A percentile compares a stretch with the other conserved stretches of the same genome.
Conservation (phyloP, 108 stramenopile genomes). For the Cyclotella sp. region DNA sequence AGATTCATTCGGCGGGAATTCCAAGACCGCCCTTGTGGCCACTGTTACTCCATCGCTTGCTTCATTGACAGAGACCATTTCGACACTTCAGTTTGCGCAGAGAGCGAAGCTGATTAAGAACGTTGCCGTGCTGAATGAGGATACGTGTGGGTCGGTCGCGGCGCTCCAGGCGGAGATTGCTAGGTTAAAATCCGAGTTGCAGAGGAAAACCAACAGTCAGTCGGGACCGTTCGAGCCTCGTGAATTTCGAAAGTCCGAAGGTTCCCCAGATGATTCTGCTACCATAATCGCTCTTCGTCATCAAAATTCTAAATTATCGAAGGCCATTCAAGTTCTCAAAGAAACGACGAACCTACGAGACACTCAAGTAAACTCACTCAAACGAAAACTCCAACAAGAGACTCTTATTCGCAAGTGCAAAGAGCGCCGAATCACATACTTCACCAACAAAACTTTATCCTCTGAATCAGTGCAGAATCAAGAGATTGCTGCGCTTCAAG, state of each 20-base stretch:
- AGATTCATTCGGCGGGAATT: slow-evolving; percentile 55
- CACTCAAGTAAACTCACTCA: slow-evolving; percentile 37
- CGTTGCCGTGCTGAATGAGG: slow-evolving; percentile 50
- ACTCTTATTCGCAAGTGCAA: slow-evolving; percentile 55
- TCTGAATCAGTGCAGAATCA: slow-evolving; percentile 9
- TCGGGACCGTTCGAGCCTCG: no score
- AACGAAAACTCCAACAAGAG: slow-evolving; percentile 58
- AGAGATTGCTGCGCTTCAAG: slow-evolving; percentile 30
- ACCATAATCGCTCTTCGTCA: slow-evolving; percentile 33
- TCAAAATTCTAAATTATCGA: slow-evolving; percentile 34
- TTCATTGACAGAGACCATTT: slow-evolving; percentile 46
- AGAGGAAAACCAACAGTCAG: slow-evolving; percentile 1
- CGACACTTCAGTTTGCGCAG: slow-evolving; percentile 61
- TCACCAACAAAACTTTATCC: no score
- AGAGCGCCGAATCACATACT: slow-evolving; percentile 41
- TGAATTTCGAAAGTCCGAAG: no score
- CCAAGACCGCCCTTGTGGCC: slow-evolving; percentile 61
- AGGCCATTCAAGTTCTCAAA: slow-evolving; percentile 26
- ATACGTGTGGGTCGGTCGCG: slow-evolving; percentile 40
- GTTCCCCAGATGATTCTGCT: not conserved
- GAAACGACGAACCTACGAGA: slow-evolving; percentile 21
- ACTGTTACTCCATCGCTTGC: slow-evolving; percentile 44
- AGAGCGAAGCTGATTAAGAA: slow-evolving; percentile 57
- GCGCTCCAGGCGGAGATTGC: slow-evolving; percentile 52
- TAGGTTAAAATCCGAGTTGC: slow-evolving; percentile 33